Conservation (phyloP, 805 yeast species). For the Lipomyces yamadae region DNA sequence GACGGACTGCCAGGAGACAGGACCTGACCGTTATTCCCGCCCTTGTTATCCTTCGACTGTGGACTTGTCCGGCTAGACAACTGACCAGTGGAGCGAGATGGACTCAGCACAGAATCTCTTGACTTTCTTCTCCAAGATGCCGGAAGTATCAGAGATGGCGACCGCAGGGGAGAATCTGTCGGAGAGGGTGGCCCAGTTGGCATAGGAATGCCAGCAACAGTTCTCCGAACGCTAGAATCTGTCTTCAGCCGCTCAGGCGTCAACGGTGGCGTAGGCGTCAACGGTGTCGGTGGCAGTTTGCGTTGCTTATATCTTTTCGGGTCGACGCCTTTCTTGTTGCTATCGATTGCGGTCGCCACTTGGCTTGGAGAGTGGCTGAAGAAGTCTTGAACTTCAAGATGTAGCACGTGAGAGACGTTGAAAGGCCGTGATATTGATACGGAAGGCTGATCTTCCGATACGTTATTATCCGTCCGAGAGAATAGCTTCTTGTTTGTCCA, state of each 20-base stretch:
- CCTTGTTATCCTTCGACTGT: not conserved
- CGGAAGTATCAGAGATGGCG: conserved; percentile 10
- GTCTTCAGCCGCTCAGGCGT: not conserved
- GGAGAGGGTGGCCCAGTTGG: conserved; percentile 3
- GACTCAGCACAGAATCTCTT: conserved; percentile 2
- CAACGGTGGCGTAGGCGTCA: not conserved
- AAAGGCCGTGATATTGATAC: conserved; percentile 26
- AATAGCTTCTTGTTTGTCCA: conserved; percentile 18
- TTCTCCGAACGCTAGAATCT: not conserved
- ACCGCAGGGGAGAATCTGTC: not conserved
- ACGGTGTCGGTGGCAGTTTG: not conserved
- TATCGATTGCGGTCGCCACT: not conserved
- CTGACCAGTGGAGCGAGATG: not conserved
- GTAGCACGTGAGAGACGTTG: conserved; percentile 35
- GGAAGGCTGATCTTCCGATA: not conserved
- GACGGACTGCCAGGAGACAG: not conserved
- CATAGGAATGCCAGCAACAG: not conserved
- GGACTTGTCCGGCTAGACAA: not conserved
- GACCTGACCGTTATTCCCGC: not conserved
- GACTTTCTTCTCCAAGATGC: conserved; percentile 6
- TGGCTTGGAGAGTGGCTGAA: not conserved
- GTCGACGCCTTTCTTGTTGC: not conserved
- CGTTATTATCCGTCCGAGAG: not conserved
- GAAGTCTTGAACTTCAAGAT: conserved; percentile 31
- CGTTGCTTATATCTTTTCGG: not conserved